Evolutionary conservation across 441 rosid species (phyloP).

Genomic region (Isatis lusitanica): DNA sequence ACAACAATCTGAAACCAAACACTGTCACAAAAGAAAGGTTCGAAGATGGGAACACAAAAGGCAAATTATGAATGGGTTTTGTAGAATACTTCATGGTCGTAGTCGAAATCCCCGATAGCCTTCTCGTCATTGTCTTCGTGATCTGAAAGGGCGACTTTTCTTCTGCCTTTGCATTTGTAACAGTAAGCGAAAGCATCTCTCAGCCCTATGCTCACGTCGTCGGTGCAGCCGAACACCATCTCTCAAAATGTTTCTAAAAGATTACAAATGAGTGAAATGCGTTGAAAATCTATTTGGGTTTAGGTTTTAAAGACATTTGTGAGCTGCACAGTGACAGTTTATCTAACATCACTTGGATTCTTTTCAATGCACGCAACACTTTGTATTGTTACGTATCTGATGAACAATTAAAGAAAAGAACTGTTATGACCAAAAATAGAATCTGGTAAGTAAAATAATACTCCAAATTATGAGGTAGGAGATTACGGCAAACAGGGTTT

Average conservation of each 20-base stretch:
- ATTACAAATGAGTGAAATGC: neutral
- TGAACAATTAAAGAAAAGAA: neutral
- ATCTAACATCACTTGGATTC: conserved; percentile 35
- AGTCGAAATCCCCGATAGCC: conserved; percentile 31
- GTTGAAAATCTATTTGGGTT: neutral
- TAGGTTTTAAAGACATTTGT: conserved; percentile 5
- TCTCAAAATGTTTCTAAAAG: neutral
- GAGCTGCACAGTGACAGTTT: conserved; percentile 26
- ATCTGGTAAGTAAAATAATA: neutral
- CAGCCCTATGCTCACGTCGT: conserved; percentile 45
- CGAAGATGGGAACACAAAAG: neutral
- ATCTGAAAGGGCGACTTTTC: conserved; percentile 42
- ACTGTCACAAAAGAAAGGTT: neutral
- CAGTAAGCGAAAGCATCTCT: conserved; percentile 71
- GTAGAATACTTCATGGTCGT: conserved; percentile 59
- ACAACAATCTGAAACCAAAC: conserved; percentile 55
- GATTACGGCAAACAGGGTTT: neutral
- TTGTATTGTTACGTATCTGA: conserved; percentile 4
- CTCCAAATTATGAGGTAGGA: neutral
- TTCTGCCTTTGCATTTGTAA: conserved; percentile 45
- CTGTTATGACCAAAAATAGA: neutral
- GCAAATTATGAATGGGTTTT: neutral
- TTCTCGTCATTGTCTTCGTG: conserved; percentile 50
- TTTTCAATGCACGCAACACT: conserved; percentile 27
- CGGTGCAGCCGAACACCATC: conserved; percentile 31